These are phyloP conservation scores for Leucaena leucocephala DNA, from an alignment of 306 rosid species.

Conservation along the genomic window DNA sequence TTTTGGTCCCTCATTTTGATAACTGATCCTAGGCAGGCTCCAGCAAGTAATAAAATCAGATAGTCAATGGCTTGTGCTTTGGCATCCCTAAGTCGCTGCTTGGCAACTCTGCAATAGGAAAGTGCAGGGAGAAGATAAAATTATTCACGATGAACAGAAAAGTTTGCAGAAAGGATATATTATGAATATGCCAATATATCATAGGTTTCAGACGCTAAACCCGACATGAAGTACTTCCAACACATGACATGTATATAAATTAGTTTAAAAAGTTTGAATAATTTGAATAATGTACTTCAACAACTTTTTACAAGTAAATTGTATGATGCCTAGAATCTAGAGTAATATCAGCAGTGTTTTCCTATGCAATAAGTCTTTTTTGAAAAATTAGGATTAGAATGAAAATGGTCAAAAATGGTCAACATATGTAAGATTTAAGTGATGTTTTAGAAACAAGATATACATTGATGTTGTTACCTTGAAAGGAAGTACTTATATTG, in stretches of 20 bases:
- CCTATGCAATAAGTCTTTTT: not conserved
- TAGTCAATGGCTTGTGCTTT: constrained; percentile 84
- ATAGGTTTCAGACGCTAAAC: not conserved
- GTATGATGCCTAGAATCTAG: not conserved
- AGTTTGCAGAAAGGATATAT: not conserved
- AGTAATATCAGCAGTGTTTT: not conserved
- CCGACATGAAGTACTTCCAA: not conserved
- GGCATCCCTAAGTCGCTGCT: constrained; percentile 92
- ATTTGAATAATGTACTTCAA: not conserved
- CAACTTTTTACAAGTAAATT: not conserved
- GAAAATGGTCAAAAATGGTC: not conserved
- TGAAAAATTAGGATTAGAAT: not conserved
- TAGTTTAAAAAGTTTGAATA: not conserved
- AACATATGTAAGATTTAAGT: not conserved
- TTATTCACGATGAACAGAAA: constrained; percentile 28
- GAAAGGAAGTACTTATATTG: constrained; percentile 85
- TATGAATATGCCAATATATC: not conserved
- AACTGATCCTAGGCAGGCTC: constrained; percentile 96
- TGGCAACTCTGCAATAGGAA: constrained; percentile 62
- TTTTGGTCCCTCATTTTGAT: constrained; percentile 63
- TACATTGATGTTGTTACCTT: constrained; percentile 50
- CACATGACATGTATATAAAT: not conserved
- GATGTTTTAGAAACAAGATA: not conserved
- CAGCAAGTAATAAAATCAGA: constrained; percentile 89
- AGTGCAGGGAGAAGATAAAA: constrained; percentile 29